phyloP scores from a whole-genome alignment of 495 filamentous ascomycete species.

The Xylaria nigripes region DNA sequence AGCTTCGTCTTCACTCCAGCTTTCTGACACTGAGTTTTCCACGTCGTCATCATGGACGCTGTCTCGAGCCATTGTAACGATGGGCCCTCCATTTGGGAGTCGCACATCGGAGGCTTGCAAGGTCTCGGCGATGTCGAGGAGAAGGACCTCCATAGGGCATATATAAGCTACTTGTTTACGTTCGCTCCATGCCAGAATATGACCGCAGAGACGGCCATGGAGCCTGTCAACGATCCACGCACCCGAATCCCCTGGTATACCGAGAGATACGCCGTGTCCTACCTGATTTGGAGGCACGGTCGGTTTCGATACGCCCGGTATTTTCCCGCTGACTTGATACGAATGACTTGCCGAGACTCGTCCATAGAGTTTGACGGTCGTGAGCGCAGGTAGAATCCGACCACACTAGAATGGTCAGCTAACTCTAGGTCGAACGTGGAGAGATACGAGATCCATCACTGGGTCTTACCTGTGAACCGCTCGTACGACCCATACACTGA shows the following conservation, averaged over 20 bases:
- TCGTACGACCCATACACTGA: slow-evolving; percentile 87
- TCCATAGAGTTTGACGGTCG: slow-evolving; percentile 72
- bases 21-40: slow-evolving; percentile 17
- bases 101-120: slow-evolving; percentile 50
- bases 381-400: slow-evolving; percentile 64
- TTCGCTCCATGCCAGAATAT: slow-evolving; percentile 79
- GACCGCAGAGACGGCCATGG: slow-evolving; percentile 73
- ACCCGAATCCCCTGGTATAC: slow-evolving; percentile 83
- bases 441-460: background rate
- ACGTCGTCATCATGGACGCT: slow-evolving; percentile 8
- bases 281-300: background rate
- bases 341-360: slow-evolving; percentile 71
- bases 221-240: slow-evolving; percentile 86
- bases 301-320: slow-evolving; percentile 11
- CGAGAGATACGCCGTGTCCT: slow-evolving; percentile 27
- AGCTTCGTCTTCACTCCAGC: slow-evolving; percentile 11
- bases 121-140: slow-evolving; percentile 74
- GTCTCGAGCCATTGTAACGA: slow-evolving; percentile 10
- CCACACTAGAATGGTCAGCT: slow-evolving; percentile 45
- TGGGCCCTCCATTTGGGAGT: slow-evolving; percentile 39
- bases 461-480: slow-evolving; percentile 50
- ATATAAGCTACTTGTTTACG: slow-evolving; percentile 75
- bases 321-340: slow-evolving; percentile 65
- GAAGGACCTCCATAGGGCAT: slow-evolving; percentile 84
- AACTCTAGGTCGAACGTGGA: background rate